Percentiles rank a stretch among this genome's conserved stretches.
These are phyloP conservation scores for Dissophora globulifera DNA, from an alignment of 192 early-diverging fungal species.

Conservation along the genomic window DNA sequence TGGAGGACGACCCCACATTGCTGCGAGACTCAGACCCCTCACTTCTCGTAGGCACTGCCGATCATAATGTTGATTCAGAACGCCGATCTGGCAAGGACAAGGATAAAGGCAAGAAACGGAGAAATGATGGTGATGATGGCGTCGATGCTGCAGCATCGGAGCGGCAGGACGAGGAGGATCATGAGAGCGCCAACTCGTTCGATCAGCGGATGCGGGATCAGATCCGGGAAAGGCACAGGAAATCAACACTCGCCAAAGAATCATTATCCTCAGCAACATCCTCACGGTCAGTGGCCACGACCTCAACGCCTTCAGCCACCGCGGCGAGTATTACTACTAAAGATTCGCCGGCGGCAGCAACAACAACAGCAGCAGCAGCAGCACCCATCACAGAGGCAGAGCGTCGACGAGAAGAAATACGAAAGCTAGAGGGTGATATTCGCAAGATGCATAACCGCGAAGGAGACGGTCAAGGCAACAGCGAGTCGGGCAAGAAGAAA, in stretches of 20 bases:
- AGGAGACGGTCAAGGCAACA: constrained; percentile 21
- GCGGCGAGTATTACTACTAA: not conserved
- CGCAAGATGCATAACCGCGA: constrained; percentile 61
- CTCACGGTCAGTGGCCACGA: constrained; percentile 2
- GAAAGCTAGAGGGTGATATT: constrained; percentile 74
- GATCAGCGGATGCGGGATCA: constrained; percentile 60
- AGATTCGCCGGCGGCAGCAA: not conserved
- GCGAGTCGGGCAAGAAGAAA: constrained; percentile 46
- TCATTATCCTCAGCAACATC: not conserved
- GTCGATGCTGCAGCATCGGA: no score
- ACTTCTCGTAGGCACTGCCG: no score
- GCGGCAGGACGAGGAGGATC: constrained; percentile 19
- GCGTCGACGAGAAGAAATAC: constrained; percentile 63
- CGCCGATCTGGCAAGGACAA: not conserved
- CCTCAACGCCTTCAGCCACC: constrained; percentile 6
- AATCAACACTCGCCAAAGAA: constrained; percentile 33
- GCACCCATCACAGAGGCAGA: constrained; percentile 23
- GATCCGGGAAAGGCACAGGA: constrained; percentile 42
- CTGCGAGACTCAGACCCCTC: constrained; percentile 27
- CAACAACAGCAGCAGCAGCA: not conserved
- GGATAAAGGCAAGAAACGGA: constrained; percentile 7
- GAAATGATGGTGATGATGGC: no score
- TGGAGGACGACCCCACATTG: constrained; percentile 59
- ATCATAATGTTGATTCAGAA: no score
- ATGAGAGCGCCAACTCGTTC: constrained; percentile 45